Conservation (phyloP, 2,329 filamentous ascomycete genomes). For the Chrysoporthe austroafricana region DNA sequence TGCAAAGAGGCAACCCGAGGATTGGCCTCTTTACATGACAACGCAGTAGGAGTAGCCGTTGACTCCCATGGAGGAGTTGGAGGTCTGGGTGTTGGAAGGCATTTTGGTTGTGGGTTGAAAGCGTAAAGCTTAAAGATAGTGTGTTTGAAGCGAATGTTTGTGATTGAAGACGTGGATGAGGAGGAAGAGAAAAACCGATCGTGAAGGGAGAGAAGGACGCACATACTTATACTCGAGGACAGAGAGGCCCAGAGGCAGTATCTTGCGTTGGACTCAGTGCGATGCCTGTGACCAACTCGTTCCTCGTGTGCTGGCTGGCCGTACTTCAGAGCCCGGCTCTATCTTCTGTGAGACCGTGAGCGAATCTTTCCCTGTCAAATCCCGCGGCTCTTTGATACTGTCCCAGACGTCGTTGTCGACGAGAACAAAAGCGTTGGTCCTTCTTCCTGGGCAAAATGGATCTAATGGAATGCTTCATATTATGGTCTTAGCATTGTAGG, state of each 20-base stretch:
- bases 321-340: not conserved
- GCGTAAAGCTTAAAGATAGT: slow-evolving; percentile 25
- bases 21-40: slow-evolving; percentile 38
- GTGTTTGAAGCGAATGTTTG: slow-evolving; percentile 27
- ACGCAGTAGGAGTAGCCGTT: slow-evolving; percentile 37
- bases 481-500: slow-evolving; percentile 21
- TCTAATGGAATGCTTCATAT: slow-evolving; percentile 2
- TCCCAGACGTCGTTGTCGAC: not conserved
- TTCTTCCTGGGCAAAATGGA: slow-evolving; percentile 10
- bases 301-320: not conserved
- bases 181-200: slow-evolving; percentile 12
- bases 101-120: slow-evolving; percentile 36
- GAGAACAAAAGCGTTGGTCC: not conserved
- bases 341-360: not conserved
- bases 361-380: not conserved
- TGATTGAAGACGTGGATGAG: slow-evolving; percentile 31
- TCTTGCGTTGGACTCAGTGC: not conserved
- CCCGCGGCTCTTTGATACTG: not conserved
- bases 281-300: not conserved
- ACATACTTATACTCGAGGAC: slow-evolving; percentile 33
- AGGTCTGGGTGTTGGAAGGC: slow-evolving; percentile 37
- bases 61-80: slow-evolving; percentile 37
- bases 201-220: slow-evolving; percentile 26
- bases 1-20: slow-evolving; percentile 20
- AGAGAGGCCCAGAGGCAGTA: not conserved